Evolutionary conservation across 75 land plant genomes (phyloP).

Genomic region (Ceratopteris richardii): DNA sequence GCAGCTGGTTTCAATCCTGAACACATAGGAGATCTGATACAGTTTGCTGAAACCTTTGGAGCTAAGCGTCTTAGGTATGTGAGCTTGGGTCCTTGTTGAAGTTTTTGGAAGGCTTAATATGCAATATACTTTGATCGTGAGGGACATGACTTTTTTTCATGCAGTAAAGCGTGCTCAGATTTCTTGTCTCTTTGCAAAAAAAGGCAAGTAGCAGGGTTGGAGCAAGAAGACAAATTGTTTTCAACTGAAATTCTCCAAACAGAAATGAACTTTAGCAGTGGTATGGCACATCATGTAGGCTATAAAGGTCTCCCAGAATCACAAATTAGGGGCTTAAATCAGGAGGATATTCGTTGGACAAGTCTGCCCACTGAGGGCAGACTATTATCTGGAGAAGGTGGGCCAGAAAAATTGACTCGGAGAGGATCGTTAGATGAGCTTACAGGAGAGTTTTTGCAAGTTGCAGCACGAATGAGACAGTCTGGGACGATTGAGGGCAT

Average conservation of each 20-base stretch:
- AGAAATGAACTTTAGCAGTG: conserved; percentile 22
- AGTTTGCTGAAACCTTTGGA: conserved; percentile 76
- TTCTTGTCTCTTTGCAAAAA: conserved; percentile 69
- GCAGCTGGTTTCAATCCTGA: conserved; percentile 89
- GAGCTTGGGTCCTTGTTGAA: neutral
- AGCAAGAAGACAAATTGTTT: conserved; percentile 68
- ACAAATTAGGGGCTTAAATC: neutral
- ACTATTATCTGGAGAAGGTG: neutral
- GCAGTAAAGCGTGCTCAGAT: conserved; percentile 76
- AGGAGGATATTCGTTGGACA: neutral
- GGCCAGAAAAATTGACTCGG: neutral
- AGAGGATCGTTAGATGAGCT: neutral
- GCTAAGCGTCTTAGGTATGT: conserved; percentile 73
- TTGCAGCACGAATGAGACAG: neutral
- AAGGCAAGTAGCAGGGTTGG: conserved; percentile 79
- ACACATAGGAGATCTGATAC: conserved; percentile 46
- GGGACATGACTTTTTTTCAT: neutral
- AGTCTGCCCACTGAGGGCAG: neutral
- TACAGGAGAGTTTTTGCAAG: too few relatives aligned
- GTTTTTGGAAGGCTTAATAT: neutral
- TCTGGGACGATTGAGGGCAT: neutral
- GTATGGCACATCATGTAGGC: neutral
- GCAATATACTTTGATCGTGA: neutral
- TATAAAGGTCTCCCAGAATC: neutral
- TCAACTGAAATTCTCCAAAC: conserved; percentile 24